phyloP scores from a whole-genome alignment of 176 grass and related monocot species.

The Rhipidocladum racemiflorum region DNA sequence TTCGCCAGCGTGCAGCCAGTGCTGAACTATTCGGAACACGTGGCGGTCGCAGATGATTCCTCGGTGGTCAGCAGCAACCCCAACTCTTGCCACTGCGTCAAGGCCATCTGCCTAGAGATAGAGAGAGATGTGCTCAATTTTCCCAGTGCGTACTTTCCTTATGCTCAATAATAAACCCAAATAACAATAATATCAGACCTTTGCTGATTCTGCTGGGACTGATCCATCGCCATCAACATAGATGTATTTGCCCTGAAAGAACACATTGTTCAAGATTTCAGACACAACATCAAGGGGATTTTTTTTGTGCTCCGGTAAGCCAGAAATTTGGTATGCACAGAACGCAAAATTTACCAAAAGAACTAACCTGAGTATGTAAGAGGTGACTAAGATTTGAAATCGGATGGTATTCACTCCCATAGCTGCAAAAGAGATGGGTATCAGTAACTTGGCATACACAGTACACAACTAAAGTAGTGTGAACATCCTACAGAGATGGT shows the following conservation, averaged over 20 bases:
- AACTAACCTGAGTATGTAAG: constrained; percentile 62
- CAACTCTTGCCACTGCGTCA: constrained; percentile 66
- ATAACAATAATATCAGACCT: constrained; percentile 34
- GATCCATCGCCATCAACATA: constrained; percentile 91
- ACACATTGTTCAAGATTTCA: background rate
- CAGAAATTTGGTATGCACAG: background rate
- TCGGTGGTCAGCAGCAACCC: constrained; percentile 79
- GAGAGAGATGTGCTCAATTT: background rate
- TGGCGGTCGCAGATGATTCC: constrained; percentile 63
- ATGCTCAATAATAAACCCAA: background rate
- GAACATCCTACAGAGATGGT: background rate
- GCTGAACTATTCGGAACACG: constrained; percentile 68
- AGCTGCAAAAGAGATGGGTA: constrained; percentile 51
- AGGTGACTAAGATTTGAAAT: constrained; percentile 61
- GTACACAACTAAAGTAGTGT: background rate
- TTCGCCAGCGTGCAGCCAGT: constrained; percentile 74
- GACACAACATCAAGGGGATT: background rate
- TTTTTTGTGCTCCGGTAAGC: background rate
- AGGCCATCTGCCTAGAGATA: constrained; percentile 57
- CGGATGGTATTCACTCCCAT: constrained; percentile 66
- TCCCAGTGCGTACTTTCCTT: background rate
- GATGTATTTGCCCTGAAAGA: constrained; percentile 65
- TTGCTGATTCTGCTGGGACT: constrained; percentile 87
- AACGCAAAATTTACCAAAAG: constrained; percentile 19
- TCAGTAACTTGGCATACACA: constrained; percentile 25